Evolutionary conservation across 2,329 filamentous ascomycete genomes (phyloP).

Genomic region (Xylaria polymorpha): DNA sequence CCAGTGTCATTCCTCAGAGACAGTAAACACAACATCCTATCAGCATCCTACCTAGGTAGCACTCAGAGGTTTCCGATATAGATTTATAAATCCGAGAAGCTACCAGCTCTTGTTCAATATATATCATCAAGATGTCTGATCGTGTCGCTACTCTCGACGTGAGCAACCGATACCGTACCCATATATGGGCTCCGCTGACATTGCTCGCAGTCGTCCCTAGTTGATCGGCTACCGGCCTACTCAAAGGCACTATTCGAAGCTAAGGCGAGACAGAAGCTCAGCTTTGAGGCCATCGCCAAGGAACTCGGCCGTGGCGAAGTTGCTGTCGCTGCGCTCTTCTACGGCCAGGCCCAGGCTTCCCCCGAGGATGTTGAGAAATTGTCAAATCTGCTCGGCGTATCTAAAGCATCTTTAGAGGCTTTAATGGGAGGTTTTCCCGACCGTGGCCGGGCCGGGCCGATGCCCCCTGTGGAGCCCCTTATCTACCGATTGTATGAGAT

Average conservation of each 20-base stretch:
- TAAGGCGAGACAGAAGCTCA: slow-evolving; percentile 79
- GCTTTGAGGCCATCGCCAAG: slow-evolving; percentile 81
- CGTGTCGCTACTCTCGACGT: slow-evolving; percentile 49
- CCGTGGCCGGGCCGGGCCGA: slow-evolving; percentile 80
- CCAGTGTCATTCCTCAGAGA: not conserved
- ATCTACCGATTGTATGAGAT: slow-evolving; percentile 95
- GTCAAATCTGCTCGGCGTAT: slow-evolving; percentile 71
- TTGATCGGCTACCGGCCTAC: slow-evolving; percentile 75
- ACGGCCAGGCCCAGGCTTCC: slow-evolving; percentile 83
- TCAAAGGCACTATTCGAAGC: slow-evolving; percentile 81
- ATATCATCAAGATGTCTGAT: slow-evolving; percentile 43
- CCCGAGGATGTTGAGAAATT: slow-evolving; percentile 75
- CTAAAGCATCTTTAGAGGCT: slow-evolving; percentile 65
- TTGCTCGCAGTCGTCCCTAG: slow-evolving; percentile 67
- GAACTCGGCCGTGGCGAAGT: slow-evolving; percentile 83
- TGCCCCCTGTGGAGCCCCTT: slow-evolving; percentile 86
- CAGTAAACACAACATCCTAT: not conserved
- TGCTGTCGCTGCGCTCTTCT: slow-evolving; percentile 88
- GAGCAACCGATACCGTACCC: slow-evolving; percentile 21
- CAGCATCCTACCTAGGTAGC: not conserved
- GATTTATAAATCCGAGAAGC: not conserved
- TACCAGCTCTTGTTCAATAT: not conserved
- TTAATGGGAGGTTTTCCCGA: slow-evolving; percentile 82
- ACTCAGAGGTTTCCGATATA: not conserved
- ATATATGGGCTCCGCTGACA: slow-evolving; percentile 17